These are phyloP conservation scores for Leccinum subtestaceum DNA, from an alignment of 768 basidiomycete species.

Conservation along the genomic window DNA sequence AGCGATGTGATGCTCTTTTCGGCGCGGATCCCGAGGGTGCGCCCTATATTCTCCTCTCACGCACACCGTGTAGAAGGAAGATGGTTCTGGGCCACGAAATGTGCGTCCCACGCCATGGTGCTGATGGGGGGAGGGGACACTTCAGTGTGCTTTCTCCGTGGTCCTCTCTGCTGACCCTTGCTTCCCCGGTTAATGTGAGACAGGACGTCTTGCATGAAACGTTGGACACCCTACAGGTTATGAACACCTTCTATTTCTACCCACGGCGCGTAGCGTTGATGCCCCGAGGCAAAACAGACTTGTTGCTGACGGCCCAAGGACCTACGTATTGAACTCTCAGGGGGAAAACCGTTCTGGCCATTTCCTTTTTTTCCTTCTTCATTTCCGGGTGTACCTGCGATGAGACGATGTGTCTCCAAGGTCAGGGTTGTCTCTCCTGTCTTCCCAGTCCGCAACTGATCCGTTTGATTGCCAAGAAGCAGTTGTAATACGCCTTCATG, in stretches of 20 bases:
- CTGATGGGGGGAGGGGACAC: conserved; percentile 1
- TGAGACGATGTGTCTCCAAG: conserved; percentile 13
- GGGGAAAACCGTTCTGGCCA: not conserved
- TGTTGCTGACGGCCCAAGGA: not conserved
- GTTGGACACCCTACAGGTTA: conserved; percentile 2
- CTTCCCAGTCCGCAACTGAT: conserved; percentile 19
- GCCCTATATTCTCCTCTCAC: conserved; percentile 11
- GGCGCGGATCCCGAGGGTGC: conserved; percentile 3
- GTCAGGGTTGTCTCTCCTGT: conserved; percentile 7
- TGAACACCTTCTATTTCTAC: conserved; percentile 21
- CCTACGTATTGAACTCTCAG: not conserved
- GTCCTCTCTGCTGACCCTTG: conserved; percentile 9
- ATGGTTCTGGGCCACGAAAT: not conserved
- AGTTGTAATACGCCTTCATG: conserved; percentile 11
- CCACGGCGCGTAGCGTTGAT: conserved; percentile 23
- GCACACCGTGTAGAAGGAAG: conserved; percentile 1
- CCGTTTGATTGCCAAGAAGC: not conserved
- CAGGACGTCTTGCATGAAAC: conserved; percentile 6
- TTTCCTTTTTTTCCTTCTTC: conserved; percentile 14
- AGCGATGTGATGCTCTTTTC: not conserved
- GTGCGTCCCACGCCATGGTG: conserved; percentile 2
- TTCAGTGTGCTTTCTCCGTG: conserved; percentile 6
- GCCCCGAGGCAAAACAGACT: conserved; percentile 9
- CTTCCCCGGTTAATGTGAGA: conserved; percentile 14
- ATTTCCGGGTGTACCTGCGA: conserved; percentile 22